A percentile compares a stretch with the other conserved stretches of the same genome.
Conservation (phyloP, 1,284 basidiomycete species). For the Lentinus polychrous region DNA sequence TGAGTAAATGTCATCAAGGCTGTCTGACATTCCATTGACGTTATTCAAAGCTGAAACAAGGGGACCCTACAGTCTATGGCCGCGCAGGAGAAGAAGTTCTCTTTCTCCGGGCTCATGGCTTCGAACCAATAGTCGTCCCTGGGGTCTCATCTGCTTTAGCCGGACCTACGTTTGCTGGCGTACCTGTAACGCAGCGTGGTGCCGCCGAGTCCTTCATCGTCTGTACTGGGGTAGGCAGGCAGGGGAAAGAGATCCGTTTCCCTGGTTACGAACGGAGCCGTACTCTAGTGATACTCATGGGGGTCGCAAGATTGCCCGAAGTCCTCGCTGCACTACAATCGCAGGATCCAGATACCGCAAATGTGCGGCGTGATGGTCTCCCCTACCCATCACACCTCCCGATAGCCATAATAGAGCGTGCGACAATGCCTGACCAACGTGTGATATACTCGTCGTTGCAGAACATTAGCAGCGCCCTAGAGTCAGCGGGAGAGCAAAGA, state of each 20-base stretch:
- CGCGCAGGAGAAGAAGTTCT: slow-evolving; percentile 93
- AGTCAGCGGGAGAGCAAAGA: slow-evolving; percentile 76
- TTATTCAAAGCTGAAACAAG: slow-evolving; percentile 79
- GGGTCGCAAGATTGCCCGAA: slow-evolving; percentile 78
- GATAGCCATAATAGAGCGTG: slow-evolving; percentile 91
- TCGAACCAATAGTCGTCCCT: slow-evolving; percentile 80
- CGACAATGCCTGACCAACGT: slow-evolving; percentile 87
- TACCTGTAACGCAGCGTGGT: slow-evolving; percentile 93
- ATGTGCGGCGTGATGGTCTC: slow-evolving; percentile 38
- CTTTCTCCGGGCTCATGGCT: slow-evolving; percentile 82
- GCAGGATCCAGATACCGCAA: slow-evolving; percentile 10
- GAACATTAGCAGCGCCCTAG: slow-evolving; percentile 67
- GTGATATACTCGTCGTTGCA: slow-evolving; percentile 77
- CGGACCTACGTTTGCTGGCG: slow-evolving; percentile 83
- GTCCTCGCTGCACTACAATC: slow-evolving; percentile 61
- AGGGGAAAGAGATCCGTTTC: slow-evolving; percentile 78
- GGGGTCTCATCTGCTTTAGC: slow-evolving; percentile 88
- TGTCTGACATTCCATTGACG: neutral
- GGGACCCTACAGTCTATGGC: slow-evolving; percentile 93
- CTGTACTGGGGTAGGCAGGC: slow-evolving; percentile 89
- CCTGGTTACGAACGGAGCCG: slow-evolving; percentile 82
- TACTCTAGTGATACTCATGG: slow-evolving; percentile 89
- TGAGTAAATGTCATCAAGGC: slow-evolving; percentile 28
- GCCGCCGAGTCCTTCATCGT: slow-evolving; percentile 86
- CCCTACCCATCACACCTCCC: slow-evolving; percentile 76